Evolutionary conservation across 192 early-diverging fungal species (phyloP), one percentile per base, ranked within the genome.

Genomic region (Allomyces arbusculus): DNA sequence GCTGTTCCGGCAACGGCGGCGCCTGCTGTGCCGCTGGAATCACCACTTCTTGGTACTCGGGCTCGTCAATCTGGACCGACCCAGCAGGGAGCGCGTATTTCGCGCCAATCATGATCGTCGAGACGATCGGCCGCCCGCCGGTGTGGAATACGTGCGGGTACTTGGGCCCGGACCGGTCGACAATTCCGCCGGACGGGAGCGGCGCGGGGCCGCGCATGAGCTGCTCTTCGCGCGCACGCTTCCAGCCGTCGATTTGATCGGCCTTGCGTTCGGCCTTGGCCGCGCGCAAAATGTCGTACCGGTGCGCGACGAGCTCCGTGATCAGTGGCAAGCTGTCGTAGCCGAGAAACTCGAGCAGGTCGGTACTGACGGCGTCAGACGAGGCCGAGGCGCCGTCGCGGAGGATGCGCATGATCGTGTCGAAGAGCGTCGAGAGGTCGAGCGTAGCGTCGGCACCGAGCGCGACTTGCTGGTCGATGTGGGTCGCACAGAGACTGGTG

Each of bases 1-100:
- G 71, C 75, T 99, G 91, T 0, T 75, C 75, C 0, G 75, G 65
- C 12, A 84, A 83, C 1, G 77, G 71, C 19, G 87, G 84, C 1
- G 90, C 86, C 24, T 79, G 76, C 55, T 78, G 77, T 1, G 89
- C 72, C 10, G 89, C 77, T 0, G 96, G 96, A 63, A 99, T 92
- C 0, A 77, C 84, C 26, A 96, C 86, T 76, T 95, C 91, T 67
- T 99, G 93, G 68, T 90, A 89, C 69, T 92, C 84, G 71, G 85
- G 69, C 65, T 76, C 73, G 67, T 95, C 90, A 14, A 84, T 75
- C 62, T 89, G 84, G 11, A 65, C 70, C 1, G 88, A 88, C 10
- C 92, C 94, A 14, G 69, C 66, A 1, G 92, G 95, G 20, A 95
- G 74, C 16, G 88, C 78, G 72, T 86, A 91, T 61, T 80, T 78